Evolutionary conservation across 2,329 filamentous ascomycete genomes (phyloP).

Genomic region (Rutstroemia sp.): DNA sequence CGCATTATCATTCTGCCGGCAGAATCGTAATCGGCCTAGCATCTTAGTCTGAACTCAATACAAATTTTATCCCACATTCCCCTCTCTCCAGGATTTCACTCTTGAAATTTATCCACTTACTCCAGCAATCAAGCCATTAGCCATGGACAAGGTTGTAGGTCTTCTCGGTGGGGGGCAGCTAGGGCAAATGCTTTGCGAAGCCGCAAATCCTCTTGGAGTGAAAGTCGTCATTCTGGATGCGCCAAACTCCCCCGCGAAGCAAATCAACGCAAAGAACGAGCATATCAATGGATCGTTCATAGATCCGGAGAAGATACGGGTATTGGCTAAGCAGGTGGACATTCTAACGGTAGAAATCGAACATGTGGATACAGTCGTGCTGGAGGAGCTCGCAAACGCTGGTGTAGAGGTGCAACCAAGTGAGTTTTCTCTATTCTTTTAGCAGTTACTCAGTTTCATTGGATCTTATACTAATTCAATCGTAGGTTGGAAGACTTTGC

Average conservation of each 20-base stretch:
- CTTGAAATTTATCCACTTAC: too few relatives aligned
- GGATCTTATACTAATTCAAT: conserved; percentile 55
- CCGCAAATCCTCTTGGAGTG: conserved; percentile 69
- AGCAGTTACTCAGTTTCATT: background rate
- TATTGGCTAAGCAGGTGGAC: conserved; percentile 70
- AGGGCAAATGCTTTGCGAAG: conserved; percentile 88
- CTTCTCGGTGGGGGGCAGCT: conserved; percentile 63
- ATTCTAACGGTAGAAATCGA: conserved; percentile 92
- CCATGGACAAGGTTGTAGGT: conserved; percentile 32
- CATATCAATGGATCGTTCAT: conserved; percentile 88
- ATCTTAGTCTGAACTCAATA: too few relatives aligned
- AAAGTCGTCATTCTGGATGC: conserved; percentile 76
- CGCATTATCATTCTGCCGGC: too few relatives aligned
- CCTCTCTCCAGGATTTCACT: too few relatives aligned
- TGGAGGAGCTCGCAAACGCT: conserved; percentile 69
- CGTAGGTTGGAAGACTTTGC: conserved; percentile 78
- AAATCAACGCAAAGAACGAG: conserved; percentile 66
- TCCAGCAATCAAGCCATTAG: too few relatives aligned
- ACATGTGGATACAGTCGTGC: conserved; percentile 82
- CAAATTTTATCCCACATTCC: too few relatives aligned
- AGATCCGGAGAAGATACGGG: conserved; percentile 67
- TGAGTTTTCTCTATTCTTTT: background rate
- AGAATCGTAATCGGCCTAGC: too few relatives aligned
- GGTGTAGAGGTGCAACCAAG: conserved; percentile 47
- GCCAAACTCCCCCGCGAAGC: conserved; percentile 71